Base-by-base conservation (phyloP, 352 stramenopile species). In the Thalassiosira hispida region DNA sequence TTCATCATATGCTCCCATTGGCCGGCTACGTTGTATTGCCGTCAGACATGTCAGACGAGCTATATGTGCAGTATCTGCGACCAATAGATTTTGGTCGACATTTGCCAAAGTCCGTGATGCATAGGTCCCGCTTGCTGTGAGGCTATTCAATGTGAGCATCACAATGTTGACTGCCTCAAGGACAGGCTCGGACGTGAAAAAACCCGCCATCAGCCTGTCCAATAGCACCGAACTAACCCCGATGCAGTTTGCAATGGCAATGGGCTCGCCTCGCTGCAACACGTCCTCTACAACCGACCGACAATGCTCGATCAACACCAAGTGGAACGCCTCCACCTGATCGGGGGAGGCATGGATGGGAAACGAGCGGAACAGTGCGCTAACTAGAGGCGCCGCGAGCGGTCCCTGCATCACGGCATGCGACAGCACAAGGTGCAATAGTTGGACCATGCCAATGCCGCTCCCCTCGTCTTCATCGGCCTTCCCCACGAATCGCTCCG, bases 311-410 rank as follows among this genome's bases (percentile, higher is more conserved):
- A 93, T 86, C 38, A 94, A 64, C 0, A 93, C 80, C 27, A 94
- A 52, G 49, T 94, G 88, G 64, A 92, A 93, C 42, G 87, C 86
- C 53, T 91, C 81, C 29, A 94, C 90, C 81, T 95, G 87, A 25
- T 94, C 84, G 12, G 85, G 74, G 2, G 85, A 88, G 27, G 89
- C 82, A 76, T 94, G 87, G 52, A 93, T 90, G 44, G 90, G 90
- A 77, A 94, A 94, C 9, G 84, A 90, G 29, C 70, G 75, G 46
- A 95, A 93, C 7, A 95, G 55, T 27, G 81, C 74, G 69, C 80
- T 79, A 12, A 94, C 81, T 29, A 92, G 77, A 31, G 81, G 77
- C 22, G 87, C 86, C 35, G 87, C 90, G 55, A 90, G 65, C 16
- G 86, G 88, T 18, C 79, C 84, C 20, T 82, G 69, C 29, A 92